Evolutionary conservation across 805 yeast genomes (phyloP), one percentile per base, ranked within the genome.

Genomic region (Martiniozyma abietophila): DNA sequence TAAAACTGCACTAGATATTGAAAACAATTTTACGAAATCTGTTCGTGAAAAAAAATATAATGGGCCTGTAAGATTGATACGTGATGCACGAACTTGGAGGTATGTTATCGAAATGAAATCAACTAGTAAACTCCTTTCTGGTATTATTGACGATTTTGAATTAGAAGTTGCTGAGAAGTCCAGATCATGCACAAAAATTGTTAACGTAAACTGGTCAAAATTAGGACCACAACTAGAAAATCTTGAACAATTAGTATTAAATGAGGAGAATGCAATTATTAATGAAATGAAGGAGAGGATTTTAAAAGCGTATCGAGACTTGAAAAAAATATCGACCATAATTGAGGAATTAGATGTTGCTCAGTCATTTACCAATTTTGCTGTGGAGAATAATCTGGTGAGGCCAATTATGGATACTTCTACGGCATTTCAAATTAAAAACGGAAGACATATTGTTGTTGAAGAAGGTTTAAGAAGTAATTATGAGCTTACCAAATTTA

Each of bases 401-500:
- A 59, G 83, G 34, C 98, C 98, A 0, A 59, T 46, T 8, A 58
- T 89, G 16, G 68, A 69, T 21, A 56, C 68, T 2, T 59, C 71
- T 2, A 59, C 65, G 0, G 58, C 51, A 14, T 60, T 80, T 4
- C 60, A 67, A 0, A 69, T 86, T 8, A 49, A 49, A 2, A 69
- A 64, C 1, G 97, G 97, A 0, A 63, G 96, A 20, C 97, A 92
- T 54, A 50, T 83, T 10, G 86, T 85, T 11, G 97, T 89, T 2
- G 96, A 89, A 49, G 71, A 76, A 22, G 83, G 84, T 1, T 59
- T 82, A 35, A 65, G 59, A 29, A 52, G 59, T 2, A 58, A 59
- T 17, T 14, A 42, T 7, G 50, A 48, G n/a, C 36, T 50, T n/a
- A 56, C 50, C 11, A 59, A 63, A 36, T 80, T 79, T 51, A 49